phyloP scores from a whole-genome alignment of 495 filamentous ascomycete genomes.

The Tuber aestivum region DNA sequence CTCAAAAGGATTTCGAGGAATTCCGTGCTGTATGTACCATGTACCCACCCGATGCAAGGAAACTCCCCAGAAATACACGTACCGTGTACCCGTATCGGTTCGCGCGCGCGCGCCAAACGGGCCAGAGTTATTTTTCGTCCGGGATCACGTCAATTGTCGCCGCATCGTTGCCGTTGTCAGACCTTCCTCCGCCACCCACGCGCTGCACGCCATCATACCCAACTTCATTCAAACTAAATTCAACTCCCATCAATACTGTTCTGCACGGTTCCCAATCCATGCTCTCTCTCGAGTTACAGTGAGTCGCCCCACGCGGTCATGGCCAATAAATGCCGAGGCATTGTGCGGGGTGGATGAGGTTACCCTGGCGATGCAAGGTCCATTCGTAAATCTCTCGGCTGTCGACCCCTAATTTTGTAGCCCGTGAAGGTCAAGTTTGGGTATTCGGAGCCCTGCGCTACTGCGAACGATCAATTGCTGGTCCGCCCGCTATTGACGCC shows the following conservation, averaged over 20 bases:
- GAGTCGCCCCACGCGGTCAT: neutral
- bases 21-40: neutral
- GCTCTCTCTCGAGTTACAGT: neutral
- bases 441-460: neutral
- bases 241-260: neutral
- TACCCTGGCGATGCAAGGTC: neutral
- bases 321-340: neutral
- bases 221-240: neutral
- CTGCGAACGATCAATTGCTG: neutral
- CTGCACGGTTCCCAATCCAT: neutral
- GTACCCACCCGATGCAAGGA: neutral
- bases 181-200: neutral
- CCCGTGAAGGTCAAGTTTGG: neutral
- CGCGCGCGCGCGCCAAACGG: neutral
- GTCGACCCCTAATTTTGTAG: neutral
- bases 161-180: neutral
- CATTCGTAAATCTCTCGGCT: neutral
- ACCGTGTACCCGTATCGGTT: neutral
- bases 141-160: constrained; percentile 3
- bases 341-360: neutral
- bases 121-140: neutral
- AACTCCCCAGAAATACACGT: neutral
- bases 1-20: neutral
- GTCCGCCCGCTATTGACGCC: neutral
- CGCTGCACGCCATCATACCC: neutral